Evolutionary conservation across 2,329 filamentous ascomycete species (phyloP).

Genomic region (Pestalotiopsis sp.): DNA sequence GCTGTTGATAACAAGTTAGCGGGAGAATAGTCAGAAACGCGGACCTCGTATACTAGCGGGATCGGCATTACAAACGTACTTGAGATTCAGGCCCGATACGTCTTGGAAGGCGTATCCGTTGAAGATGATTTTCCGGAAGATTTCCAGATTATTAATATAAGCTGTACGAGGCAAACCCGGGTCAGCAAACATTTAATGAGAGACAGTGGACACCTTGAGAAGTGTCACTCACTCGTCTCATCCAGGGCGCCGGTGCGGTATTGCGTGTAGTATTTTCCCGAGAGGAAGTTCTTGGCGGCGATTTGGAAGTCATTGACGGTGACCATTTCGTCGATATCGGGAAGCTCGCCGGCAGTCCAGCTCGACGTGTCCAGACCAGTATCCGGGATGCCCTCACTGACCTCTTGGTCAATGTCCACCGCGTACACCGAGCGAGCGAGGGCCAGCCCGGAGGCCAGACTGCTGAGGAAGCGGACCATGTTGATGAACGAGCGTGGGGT

Average conservation of each 20-base stretch:
- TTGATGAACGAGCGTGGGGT: neutral
- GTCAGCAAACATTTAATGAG: constrained; percentile 49
- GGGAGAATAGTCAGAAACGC: constrained; percentile 5
- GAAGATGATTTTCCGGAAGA: constrained; percentile 36
- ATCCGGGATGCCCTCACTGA: constrained; percentile 12
- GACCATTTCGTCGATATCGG: constrained; percentile 45
- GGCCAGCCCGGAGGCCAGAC: constrained; percentile 2
- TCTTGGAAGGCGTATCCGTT: constrained; percentile 34
- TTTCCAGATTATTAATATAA: constrained; percentile 43
- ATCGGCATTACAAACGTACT: constrained; percentile 26
- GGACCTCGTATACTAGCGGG: constrained; percentile 30
- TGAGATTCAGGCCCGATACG: constrained; percentile 32
- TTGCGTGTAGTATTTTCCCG: constrained; percentile 52
- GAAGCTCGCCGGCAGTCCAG: constrained; percentile 33
- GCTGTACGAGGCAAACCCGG: constrained; percentile 49
- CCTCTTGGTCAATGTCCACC: constrained; percentile 12
- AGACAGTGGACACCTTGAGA: constrained; percentile 54
- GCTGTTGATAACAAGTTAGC: constrained; percentile 20
- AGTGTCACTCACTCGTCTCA: constrained; percentile 60
- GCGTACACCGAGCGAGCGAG: constrained; percentile 7
- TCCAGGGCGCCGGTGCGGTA: constrained; percentile 59
- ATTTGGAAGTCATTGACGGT: constrained; percentile 58
- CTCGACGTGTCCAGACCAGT: constrained; percentile 14
- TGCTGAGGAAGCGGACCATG: neutral
- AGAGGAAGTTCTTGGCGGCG: constrained; percentile 51